Evolutionary conservation across 192 early-diverging fungal genomes (phyloP).

Genomic region (Spizellomyces sp.): DNA sequence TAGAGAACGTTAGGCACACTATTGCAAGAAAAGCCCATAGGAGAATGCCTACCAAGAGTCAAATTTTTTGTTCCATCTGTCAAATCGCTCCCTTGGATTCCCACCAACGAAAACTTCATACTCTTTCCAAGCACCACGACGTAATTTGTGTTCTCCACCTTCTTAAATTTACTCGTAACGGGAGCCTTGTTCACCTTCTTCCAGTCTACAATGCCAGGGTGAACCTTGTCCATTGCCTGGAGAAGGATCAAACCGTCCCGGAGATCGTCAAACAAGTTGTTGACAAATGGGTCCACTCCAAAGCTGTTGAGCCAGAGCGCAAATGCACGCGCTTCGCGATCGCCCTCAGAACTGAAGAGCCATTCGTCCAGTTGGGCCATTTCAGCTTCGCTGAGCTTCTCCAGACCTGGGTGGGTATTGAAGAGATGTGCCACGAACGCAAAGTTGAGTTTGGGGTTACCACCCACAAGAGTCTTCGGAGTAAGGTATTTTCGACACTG

Average conservation of each 20-base stretch:
- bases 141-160: conserved; percentile 98
- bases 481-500: conserved; percentile 94
- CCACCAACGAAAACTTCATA: conserved; percentile 87
- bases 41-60: conserved; percentile 62
- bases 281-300: conserved; percentile 95
- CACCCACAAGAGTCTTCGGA: conserved; percentile 89
- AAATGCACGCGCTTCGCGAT: conserved; percentile 89
- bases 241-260: conserved; percentile 88
- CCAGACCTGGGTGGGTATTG: conserved; percentile 95
- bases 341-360: conserved; percentile 76
- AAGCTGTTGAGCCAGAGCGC: conserved; percentile 97
- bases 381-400: conserved; percentile 85
- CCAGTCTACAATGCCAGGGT: conserved; percentile 91
- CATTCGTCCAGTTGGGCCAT: conserved; percentile 83
- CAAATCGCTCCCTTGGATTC: conserved; percentile 95
- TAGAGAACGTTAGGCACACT: neutral
- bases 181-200: conserved; percentile 80
- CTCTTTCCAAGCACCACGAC: conserved; percentile 84
- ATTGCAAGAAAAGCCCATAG: neutral
- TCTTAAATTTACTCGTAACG: conserved; percentile 87
- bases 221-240: conserved; percentile 94
- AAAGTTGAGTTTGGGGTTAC: conserved; percentile 96
- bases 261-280: conserved; percentile 97
- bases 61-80: conserved; percentile 87
- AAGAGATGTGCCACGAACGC: conserved; percentile 99